phyloP scores from a whole-genome alignment of 257 asterid genomes.

The Plantago ovata region DNA sequence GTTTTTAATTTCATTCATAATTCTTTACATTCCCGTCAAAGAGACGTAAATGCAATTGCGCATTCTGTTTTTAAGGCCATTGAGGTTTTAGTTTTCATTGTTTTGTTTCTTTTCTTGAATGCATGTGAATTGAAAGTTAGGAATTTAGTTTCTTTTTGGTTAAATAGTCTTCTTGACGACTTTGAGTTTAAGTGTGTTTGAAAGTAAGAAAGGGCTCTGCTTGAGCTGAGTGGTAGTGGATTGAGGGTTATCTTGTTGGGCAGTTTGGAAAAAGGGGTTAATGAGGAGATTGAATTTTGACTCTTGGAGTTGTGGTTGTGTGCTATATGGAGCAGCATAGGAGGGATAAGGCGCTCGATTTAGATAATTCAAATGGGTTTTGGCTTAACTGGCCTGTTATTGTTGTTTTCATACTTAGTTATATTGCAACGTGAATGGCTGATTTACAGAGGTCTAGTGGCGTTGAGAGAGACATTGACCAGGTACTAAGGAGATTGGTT shows the following conservation, averaged over 20 bases:
- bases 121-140: conserved; percentile 26
- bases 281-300: conserved; percentile 29
- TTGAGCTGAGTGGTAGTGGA: conserved; percentile 22
- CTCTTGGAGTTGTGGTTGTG: conserved; percentile 24
- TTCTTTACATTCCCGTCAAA: background rate
- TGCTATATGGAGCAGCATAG: conserved; percentile 46
- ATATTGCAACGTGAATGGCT: conserved; percentile 86
- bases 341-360: conserved; percentile 24
- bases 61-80: conserved; percentile 16
- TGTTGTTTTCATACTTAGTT: conserved; percentile 26
- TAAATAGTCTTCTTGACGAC: too few relatives aligned
- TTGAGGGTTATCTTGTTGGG: conserved; percentile 18
- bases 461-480: conserved; percentile 78
- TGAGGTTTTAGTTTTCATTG: conserved; percentile 14
- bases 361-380: conserved; percentile 72
- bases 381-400: conserved; percentile 40
- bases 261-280: conserved; percentile 35
- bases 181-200: conserved; percentile 4
- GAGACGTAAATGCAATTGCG: conserved; percentile 10
- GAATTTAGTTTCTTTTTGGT: conserved; percentile 1
- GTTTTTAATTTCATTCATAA: too few relatives aligned
- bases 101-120: conserved; percentile 22
- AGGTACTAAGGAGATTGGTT: conserved; percentile 35
- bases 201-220: conserved; percentile 17
- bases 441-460: conserved; percentile 68